A percentile compares a stretch with the other conserved stretches of the same genome.
Evolutionary conservation across 1,284 basidiomycete genomes (phyloP).

Genomic region (Gomphus bonarii): DNA sequence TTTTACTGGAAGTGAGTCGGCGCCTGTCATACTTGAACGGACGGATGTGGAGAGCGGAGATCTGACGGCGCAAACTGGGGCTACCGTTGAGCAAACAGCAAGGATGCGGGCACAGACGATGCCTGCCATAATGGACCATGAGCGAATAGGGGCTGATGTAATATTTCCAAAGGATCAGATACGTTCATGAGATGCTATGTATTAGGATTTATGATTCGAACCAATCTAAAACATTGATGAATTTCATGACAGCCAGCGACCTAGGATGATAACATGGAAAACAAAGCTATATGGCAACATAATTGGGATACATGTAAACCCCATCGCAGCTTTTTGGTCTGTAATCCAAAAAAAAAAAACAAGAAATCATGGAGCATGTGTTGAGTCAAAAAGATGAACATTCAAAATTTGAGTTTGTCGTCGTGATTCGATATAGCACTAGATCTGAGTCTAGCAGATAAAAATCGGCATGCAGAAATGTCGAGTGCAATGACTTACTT

Average conservation of each 20-base stretch:
- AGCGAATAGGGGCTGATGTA: background rate
- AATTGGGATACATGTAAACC: background rate
- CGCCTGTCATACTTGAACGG: constrained; percentile 2
- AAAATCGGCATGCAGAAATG: background rate
- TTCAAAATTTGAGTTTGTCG: background rate
- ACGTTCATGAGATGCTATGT: background rate
- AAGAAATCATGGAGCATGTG: background rate
- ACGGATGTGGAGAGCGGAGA: background rate
- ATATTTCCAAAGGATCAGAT: background rate
- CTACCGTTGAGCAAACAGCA: background rate
- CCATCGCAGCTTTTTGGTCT: background rate
- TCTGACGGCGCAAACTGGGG: constrained; percentile 3
- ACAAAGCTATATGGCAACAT: background rate
- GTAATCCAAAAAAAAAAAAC: background rate
- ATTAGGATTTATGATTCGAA: background rate
- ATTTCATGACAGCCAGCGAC: no score
- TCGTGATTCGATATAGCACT: background rate
- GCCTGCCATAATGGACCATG: background rate
- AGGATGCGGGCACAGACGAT: background rate
- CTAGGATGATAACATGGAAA: background rate
- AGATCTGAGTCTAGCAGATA: background rate
- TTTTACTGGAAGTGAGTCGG: background rate
- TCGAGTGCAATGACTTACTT: background rate
- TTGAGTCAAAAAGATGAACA: no score
- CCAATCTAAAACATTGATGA: background rate